phyloP scores from a whole-genome alignment of 164 flowering plant species.

The Magnolia officinalis region DNA sequence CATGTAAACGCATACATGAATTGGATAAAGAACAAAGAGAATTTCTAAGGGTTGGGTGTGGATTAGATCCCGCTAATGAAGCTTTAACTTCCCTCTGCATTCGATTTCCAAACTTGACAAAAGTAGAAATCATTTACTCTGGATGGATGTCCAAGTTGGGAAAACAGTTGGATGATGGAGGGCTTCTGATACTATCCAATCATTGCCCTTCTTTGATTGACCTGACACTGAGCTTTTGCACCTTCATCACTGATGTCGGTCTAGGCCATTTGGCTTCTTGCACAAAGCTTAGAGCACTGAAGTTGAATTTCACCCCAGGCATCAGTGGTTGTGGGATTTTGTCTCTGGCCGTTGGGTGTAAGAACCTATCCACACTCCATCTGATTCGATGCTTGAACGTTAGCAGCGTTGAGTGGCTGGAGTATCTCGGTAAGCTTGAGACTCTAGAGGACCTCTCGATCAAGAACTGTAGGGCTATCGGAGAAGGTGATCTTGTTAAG shows the following conservation, averaged over 20 bases:
- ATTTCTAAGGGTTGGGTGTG: conserved; percentile 66
- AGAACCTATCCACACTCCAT: conserved; percentile 52
- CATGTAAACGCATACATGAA: conserved; percentile 52
- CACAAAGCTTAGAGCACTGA: conserved; percentile 57
- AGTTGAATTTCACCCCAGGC: conserved; percentile 61
- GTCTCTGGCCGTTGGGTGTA: conserved; percentile 68
- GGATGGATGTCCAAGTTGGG: conserved; percentile 87
- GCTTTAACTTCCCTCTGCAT: conserved; percentile 60
- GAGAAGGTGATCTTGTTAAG: conserved; percentile 74
- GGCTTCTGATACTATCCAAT: conserved; percentile 52
- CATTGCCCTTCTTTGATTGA: conserved; percentile 50
- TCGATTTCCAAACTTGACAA: conserved; percentile 53
- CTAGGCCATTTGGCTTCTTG: conserved; percentile 60
- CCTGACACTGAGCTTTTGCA: conserved; percentile 68
- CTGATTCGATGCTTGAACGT: conserved; percentile 72
- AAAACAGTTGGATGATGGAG: conserved; percentile 74
- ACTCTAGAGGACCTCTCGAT: conserved; percentile 60
- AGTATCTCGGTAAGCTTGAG: conserved; percentile 64
- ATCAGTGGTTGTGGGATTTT: conserved; percentile 74
- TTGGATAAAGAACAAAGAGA: conserved; percentile 61
- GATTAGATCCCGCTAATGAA: conserved; percentile 72
- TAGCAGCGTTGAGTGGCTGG: conserved; percentile 74
- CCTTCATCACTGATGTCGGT: conserved; percentile 69
- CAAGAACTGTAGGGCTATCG: conserved; percentile 74
- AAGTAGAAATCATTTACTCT: conserved; percentile 60